phyloP scores from a whole-genome alignment of 2,329 filamentous ascomycete species.

The Diplodia scrobiculata region DNA sequence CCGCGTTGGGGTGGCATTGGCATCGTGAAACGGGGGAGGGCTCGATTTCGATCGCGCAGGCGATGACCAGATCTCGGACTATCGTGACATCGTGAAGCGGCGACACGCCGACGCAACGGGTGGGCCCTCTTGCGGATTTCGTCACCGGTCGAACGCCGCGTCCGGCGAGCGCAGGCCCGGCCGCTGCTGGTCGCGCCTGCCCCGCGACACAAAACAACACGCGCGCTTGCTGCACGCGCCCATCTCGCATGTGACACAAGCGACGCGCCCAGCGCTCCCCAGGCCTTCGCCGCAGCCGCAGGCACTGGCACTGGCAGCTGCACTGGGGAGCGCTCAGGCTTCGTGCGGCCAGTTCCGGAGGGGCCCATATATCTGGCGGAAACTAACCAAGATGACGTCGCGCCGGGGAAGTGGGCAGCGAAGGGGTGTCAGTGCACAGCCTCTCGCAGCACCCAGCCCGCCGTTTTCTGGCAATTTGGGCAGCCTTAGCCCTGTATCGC shows the following conservation, averaged over 20 bases:
- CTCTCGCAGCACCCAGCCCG: conserved; percentile 10
- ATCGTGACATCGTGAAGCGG: conserved; percentile 23
- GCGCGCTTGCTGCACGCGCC: conserved; percentile 11
- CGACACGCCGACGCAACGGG: background rate
- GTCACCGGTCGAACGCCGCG: conserved; percentile 8
- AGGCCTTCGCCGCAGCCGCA: background rate
- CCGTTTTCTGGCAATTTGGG: conserved; percentile 20
- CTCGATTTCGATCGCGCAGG: conserved; percentile 17
- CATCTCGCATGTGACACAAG: conserved; percentile 19
- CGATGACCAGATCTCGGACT: conserved; percentile 25
- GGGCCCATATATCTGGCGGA: conserved; percentile 14
- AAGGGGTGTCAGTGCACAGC: conserved; percentile 19
- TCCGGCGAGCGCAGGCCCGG: background rate
- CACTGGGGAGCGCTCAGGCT: background rate
- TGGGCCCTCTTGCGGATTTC: conserved; percentile 3
- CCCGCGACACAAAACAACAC: background rate
- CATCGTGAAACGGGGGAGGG: conserved; percentile 11
- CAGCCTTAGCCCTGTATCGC: conserved; percentile 18
- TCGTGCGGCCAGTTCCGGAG: conserved; percentile 18
- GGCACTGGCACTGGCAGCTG: background rate
- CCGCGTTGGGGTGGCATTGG: conserved; percentile 1
- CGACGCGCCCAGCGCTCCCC: background rate
- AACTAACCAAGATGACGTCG: conserved; percentile 22
- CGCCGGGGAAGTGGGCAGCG: conserved; percentile 16
- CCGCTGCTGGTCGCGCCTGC: background rate